A percentile compares a stretch with the other conserved stretches of the same genome.
These are phyloP conservation scores for Aspergillus texensis DNA, from an alignment of 2,329 filamentous ascomycete genomes.

Conservation along the genomic window DNA sequence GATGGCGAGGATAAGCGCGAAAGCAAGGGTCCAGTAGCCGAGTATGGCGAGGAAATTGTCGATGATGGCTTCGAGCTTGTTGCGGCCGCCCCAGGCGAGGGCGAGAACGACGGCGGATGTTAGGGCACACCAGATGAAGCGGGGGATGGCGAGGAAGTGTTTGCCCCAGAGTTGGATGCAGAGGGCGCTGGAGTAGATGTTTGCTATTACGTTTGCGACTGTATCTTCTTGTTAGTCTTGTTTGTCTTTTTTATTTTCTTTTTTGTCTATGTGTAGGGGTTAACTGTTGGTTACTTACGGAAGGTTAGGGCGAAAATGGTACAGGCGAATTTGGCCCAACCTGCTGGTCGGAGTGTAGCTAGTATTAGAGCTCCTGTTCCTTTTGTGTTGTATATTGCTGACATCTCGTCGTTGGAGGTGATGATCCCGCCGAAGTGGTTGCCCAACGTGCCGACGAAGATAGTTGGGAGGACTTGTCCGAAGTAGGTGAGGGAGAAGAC, in stretches of 20 bases:
- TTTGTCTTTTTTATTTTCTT: neutral
- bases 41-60: conserved; percentile 23
- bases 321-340: conserved; percentile 6
- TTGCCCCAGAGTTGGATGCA: conserved; percentile 23
- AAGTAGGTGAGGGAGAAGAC: conserved; percentile 9
- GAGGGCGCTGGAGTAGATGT: conserved; percentile 24
- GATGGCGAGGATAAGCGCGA: conserved; percentile 19
- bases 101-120: conserved; percentile 15
- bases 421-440: conserved; percentile 7
- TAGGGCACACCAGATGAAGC: conserved; percentile 24
- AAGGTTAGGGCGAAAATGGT: conserved; percentile 11
- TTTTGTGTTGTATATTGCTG: neutral
- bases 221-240: too few relatives aligned
- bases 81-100: conserved; percentile 22
- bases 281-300: neutral
- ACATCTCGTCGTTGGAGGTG: neutral
- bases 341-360: neutral
- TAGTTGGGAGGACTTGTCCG: neutral
- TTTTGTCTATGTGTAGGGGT: neutral
- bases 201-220: conserved; percentile 21
- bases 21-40: conserved; percentile 27
- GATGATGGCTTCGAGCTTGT: conserved; percentile 22
- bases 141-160: conserved; percentile 24
- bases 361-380: neutral
- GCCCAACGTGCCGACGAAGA: conserved; percentile 4